A percentile compares a stretch with the other conserved stretches of the same genome.
phyloP scores from a whole-genome alignment of 345 rosid species.

The Xanthoceras sorbifolium region DNA sequence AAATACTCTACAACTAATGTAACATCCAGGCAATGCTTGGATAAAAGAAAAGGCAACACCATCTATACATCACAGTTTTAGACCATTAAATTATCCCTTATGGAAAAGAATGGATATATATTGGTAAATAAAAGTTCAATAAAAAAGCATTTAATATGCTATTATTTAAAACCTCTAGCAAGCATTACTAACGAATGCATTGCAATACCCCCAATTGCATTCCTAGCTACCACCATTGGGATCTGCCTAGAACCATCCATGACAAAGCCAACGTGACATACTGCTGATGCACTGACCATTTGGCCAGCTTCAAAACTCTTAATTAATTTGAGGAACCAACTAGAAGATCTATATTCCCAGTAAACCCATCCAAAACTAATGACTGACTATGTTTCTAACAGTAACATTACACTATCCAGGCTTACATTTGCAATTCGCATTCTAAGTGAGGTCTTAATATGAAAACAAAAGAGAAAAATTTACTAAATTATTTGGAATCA shows the following conservation, averaged over 20 bases:
- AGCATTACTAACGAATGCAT: not conserved
- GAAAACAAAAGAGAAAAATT: not conserved
- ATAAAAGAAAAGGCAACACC: too few species aligned
- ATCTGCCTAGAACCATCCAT: not conserved
- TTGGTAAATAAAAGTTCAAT: not conserved
- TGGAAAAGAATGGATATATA: not conserved
- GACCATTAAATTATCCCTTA: not conserved
- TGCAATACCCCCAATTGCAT: not conserved
- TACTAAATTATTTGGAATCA: not conserved
- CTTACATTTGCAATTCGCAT: not conserved
- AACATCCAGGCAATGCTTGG: not conserved
- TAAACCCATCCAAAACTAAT: not conserved
- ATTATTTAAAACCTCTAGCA: not conserved
- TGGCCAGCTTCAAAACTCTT: not conserved
- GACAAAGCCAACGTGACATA: not conserved
- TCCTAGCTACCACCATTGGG: not conserved
- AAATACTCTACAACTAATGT: slow-evolving; percentile 1
- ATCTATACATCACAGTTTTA: not conserved
- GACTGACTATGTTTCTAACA: not conserved
- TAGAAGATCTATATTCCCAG: not conserved
- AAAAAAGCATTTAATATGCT: not conserved
- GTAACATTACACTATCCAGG: not conserved
- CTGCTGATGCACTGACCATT: not conserved
- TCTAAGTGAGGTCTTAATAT: not conserved
- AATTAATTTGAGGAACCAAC: not conserved